Evolutionary conservation across 768 basidiomycete genomes (phyloP), one percentile per base, ranked within the genome.

Genomic region (Baorangia bicolor): DNA sequence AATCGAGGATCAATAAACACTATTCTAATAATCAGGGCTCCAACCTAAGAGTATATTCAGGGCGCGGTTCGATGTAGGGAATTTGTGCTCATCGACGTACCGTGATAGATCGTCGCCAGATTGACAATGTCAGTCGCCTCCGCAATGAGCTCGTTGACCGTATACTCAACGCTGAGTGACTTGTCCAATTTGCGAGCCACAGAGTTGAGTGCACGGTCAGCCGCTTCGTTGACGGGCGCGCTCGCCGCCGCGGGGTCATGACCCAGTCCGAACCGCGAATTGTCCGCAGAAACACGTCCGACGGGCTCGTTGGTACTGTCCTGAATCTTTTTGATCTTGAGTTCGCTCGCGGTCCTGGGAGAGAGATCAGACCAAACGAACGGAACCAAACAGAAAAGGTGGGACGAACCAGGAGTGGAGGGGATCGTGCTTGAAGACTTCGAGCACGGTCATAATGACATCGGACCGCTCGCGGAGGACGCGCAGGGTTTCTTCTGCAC

Each of bases 341-440:
- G 69, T 55, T 89, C 88, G 68, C 84, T 91, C 64, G 87, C 87
- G 3, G 88, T 88, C 91, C 89, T 92, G 57, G 7, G 33, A 6
- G 21, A 2, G n/a, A 16, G 4, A 25, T 40, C 12, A 2, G n/a
- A n/a, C 18, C n/a, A 3, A 16, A 20, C n/a, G n/a, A 30, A 10
- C 30, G 11, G 5, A 25, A 31, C n/a, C n/a, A 27, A 12, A 42
- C 35, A 48, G 27, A 8, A 21, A 13, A 45, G 30, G 35, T 58
- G 12, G 12, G 53, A 61, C 83, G 34, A 46, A 93, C 95, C 96
- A 98, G 30, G 85, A 87, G 64, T 98, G 91, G 20, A 99, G 79
- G 6, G 97, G 96, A 70, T 99, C 96, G 66, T 96, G 85, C 70
- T 91, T 93, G 83, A 98, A 97, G 14, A 98, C 96, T 65, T 97